A percentile compares a stretch with the other conserved stretches of the same genome.
Conservation (phyloP, 805 yeast genomes). For the Saccharomycopsis oosterbeekiorum region DNA sequence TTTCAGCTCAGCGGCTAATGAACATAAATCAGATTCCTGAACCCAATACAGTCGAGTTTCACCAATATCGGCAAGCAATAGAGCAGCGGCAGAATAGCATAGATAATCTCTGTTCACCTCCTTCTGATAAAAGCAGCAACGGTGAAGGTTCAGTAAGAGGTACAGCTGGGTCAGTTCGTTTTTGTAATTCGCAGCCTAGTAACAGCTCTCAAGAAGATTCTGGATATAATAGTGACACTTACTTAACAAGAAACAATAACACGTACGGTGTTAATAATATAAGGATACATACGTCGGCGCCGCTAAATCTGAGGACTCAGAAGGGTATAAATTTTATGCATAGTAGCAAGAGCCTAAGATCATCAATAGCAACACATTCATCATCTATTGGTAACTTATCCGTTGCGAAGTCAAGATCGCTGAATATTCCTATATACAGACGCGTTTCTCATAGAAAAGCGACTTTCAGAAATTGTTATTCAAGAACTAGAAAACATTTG, state of each 20-base stretch:
- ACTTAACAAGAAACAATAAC: not conserved
- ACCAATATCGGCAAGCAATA: not conserved
- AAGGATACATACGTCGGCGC: not conserved
- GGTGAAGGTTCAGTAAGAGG: not conserved
- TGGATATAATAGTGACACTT: not conserved
- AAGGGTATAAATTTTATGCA: not conserved
- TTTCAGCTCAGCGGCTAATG: not conserved
- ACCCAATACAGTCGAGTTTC: not conserved
- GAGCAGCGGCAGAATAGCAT: not conserved
- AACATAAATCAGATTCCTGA: not conserved
- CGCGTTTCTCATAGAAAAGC: not conserved
- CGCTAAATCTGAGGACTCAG: not conserved
- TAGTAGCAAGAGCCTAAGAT: not conserved
- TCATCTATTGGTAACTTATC: not conserved
- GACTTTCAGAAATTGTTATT: not conserved
- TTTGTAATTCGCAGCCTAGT: too few species aligned
- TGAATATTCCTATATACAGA: not conserved
- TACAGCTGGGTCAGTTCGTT: not conserved
- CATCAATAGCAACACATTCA: not conserved
- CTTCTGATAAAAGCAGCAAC: not conserved
- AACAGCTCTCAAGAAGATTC: not conserved
- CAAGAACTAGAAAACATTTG: not conserved
- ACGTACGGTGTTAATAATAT: not conserved
- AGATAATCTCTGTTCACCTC: not conserved
- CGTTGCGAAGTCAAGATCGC: not conserved